phyloP scores from a whole-genome alignment of 75 land plant genomes.

The Selaginella tamariscina region DNA sequence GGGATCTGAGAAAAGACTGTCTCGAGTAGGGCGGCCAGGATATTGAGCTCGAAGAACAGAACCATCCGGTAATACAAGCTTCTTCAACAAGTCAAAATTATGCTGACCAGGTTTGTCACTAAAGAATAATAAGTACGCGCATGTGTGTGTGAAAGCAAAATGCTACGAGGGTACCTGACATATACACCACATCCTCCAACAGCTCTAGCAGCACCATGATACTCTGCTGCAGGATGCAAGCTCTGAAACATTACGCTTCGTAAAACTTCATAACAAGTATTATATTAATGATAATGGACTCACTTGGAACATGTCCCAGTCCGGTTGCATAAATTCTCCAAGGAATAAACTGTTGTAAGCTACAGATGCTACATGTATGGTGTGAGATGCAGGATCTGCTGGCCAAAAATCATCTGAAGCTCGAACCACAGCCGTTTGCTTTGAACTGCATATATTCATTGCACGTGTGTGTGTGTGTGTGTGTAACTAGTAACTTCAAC shows the following conservation, averaged over 20 bases:
- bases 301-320: slow-evolving; percentile 99
- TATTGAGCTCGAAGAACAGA: slow-evolving; percentile 67
- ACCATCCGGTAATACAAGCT: slow-evolving; percentile 74
- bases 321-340: slow-evolving; percentile 91
- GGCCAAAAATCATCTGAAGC: slow-evolving; percentile 98
- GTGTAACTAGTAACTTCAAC: not conserved
- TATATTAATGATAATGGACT: slow-evolving; percentile 18
- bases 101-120: slow-evolving; percentile 82
- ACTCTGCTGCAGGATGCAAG: slow-evolving; percentile 86
- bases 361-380: slow-evolving; percentile 79
- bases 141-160: not conserved
- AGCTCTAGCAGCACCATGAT: slow-evolving; percentile 87
- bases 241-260: slow-evolving; percentile 32
- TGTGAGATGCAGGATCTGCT: slow-evolving; percentile 72
- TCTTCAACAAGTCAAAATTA: slow-evolving; percentile 56
- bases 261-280: not conserved
- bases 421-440: slow-evolving; percentile 76
- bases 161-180: slow-evolving; percentile 66
- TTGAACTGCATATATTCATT: slow-evolving; percentile 42
- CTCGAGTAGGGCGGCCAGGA: slow-evolving; percentile 80
- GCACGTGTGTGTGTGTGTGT: no score
- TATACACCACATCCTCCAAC: slow-evolving; percentile 86
- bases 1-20: slow-evolving; percentile 73
- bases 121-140: slow-evolving; percentile 10
- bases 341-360: slow-evolving; percentile 83